These are phyloP conservation scores for Pyropia haitanensis DNA, from an alignment of 23 red algal genomes.

Conservation along the genomic window DNA sequence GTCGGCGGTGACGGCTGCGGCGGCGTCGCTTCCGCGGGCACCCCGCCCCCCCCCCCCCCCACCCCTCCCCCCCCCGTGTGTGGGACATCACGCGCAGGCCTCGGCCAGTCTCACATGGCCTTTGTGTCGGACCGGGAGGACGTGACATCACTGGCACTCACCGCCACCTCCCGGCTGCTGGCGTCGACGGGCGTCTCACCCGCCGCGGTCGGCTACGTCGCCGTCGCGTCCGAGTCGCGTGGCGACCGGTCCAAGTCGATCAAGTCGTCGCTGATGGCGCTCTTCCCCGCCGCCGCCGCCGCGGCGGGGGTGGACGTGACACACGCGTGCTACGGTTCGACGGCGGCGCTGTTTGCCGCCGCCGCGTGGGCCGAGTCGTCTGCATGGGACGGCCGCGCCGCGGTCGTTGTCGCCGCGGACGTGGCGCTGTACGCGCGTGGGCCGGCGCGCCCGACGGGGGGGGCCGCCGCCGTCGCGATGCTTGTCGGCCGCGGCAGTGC, in stretches of 20 bases:
- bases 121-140: conserved; percentile 92
- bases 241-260: conserved; percentile 87
- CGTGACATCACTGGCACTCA: conserved; percentile 71
- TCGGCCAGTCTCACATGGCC: conserved; percentile 91
- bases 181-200: conserved; percentile 39
- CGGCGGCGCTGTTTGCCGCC: conserved; percentile 85
- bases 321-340: conserved; percentile 91
- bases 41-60: too few species aligned
- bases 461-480: conserved; percentile 89
- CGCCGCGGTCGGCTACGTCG: conserved; percentile 64
- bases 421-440: conserved; percentile 86
- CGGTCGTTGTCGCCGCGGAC: conserved; percentile 81
- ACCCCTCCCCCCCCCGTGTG: too few species aligned
- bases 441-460: conserved; percentile 76
- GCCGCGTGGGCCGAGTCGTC: conserved; percentile 75
- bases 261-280: conserved; percentile 83
- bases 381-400: conserved; percentile 76
- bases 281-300: conserved; percentile 57
- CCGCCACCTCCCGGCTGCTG: conserved; percentile 53
- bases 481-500: conserved; percentile 24
- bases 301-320: conserved; percentile 88
- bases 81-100: conserved; percentile 5
- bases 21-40: too few species aligned
- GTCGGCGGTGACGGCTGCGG: too few species aligned
- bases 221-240: conserved; percentile 87